Base-by-base conservation (phyloP, 2,329 filamentous ascomycete genomes). In the Scytalidium lignicola region DNA sequence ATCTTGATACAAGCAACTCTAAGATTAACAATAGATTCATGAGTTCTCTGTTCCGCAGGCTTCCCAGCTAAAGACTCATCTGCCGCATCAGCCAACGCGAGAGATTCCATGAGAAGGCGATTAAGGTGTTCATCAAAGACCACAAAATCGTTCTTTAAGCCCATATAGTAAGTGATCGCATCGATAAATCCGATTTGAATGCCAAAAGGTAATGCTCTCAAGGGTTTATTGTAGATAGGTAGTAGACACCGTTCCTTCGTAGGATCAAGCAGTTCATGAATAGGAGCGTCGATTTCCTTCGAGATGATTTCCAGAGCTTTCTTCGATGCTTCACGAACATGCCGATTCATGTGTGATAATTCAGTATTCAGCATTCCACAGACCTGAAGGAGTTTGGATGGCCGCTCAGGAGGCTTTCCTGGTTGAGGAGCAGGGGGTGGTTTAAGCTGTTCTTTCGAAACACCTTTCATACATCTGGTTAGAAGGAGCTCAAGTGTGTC, bases 131-230 rank as follows among this genome's bases (percentile, higher is more conserved):
- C 92, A 57, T 96, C 93, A 65, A 97, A 96, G 7, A 85, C 82
- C 21, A 99, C 83, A 61, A 96, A 92, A 56, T 93, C 87, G 44
- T 86, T 83, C 65, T 95, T 92, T 44, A 99, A 76, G 49, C 86
- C 85, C 72, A 99, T 80, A 63, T 95, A 95, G 67, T 95, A 99
- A 0, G 90, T 96, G 63, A 99, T 90, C 1, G 93, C 93, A 65
- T 99, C 95, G 58, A 99, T 96, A 63, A 95, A 97, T 3, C 93
- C 95, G 58, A 99, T 99, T 70, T 99, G 95, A 2, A 90, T 92
- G 4, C 89, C 79, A 63, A 99, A 99, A 0, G 93, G 93, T 53
- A 99, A 73, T 1, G 93, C 95, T 53, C 93, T 82, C 18, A 99
- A 70, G 13, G 93, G 93, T 66, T 99, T 99, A 57, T 89, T 88